Base-by-base conservation (phyloP, 2,329 filamentous ascomycete species). In the Sclerotinia spermophila region DNA sequence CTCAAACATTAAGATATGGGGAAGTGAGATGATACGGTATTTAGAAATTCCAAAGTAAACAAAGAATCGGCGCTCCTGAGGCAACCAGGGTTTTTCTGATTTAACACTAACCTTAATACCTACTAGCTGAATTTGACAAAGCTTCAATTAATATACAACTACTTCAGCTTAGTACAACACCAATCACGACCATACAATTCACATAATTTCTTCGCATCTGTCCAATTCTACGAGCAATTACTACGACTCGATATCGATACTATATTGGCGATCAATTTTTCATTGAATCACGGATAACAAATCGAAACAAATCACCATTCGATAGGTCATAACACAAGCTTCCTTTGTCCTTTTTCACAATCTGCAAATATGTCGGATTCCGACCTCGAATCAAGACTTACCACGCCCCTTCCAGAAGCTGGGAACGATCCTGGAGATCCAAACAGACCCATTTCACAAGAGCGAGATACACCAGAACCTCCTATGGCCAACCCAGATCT, bases 311-410 rank as follows among this genome's bases (percentile, higher is more conserved):
- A 56, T 56, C 53, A 10, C 19, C 8, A 13, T 30, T 40, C 13
- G 17, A 59, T 44, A 61, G 55, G 15, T 21, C 27, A 45, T 33
- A 61, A 38, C 8, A 58, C 21, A 42, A 51, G 61, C 55, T 55
- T 62, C 64, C 60, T 59, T 53, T 60, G 44, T 61, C 38, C 51
- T 48, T 35, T 51, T 60, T 70, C 60, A 56, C 51, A 51, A 27
- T 58, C 44, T 55, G 42, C 55, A 74, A 48, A 68, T 42, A 79
- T 79, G 77, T 78, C 77, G 33, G 77, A 78, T 60, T 74, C 73
- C 60, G 76, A 77, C 21, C 40, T 67, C 17, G 71, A 72, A 61
- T 75, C 75, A 42, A 68, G 72, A 62, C 73, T 73, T 45, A 59
- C 58, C n/a, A 72, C 76, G 60, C 76, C 76, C 15, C 61, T 74